phyloP scores from a whole-genome alignment of 2,329 filamentous ascomycete species.

The Ophiostoma triangulosporum region DNA sequence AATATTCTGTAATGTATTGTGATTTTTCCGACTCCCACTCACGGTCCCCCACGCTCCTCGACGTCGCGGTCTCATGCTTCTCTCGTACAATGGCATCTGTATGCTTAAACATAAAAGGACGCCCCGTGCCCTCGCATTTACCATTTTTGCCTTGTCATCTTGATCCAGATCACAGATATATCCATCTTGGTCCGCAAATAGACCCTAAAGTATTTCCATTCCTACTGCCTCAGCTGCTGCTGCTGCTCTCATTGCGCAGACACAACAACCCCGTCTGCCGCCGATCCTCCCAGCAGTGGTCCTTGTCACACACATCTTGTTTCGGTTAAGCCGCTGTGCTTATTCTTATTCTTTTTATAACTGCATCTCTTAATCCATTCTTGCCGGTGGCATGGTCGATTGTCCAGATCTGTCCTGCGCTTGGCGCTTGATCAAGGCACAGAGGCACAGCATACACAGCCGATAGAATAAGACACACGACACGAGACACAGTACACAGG shows the following conservation, averaged over 20 bases:
- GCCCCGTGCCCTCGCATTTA: background rate
- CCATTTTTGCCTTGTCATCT: background rate
- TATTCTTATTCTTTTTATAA: background rate
- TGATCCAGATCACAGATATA: no score
- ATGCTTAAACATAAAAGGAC: background rate
- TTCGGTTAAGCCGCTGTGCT: slow-evolving; percentile 16
- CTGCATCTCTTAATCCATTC: background rate
- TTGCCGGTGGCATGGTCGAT: background rate
- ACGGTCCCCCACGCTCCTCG: background rate
- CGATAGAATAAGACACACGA: background rate
- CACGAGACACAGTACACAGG: background rate
- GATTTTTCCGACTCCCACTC: background rate
- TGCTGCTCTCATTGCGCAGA: background rate
- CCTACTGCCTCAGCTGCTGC: background rate
- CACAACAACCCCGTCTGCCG: slow-evolving; percentile 4
- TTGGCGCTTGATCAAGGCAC: background rate
- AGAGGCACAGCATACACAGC: background rate
- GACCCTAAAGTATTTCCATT: background rate
- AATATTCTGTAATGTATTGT: no score
- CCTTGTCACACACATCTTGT: slow-evolving; percentile 14
- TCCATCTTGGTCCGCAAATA: background rate
- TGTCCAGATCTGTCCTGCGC: background rate
- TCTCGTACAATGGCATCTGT: background rate
- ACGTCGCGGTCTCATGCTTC: background rate
- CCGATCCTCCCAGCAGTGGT: slow-evolving; percentile 4